Evolutionary conservation across 768 basidiomycete species (phyloP).

Genomic region (Boletus sp.): DNA sequence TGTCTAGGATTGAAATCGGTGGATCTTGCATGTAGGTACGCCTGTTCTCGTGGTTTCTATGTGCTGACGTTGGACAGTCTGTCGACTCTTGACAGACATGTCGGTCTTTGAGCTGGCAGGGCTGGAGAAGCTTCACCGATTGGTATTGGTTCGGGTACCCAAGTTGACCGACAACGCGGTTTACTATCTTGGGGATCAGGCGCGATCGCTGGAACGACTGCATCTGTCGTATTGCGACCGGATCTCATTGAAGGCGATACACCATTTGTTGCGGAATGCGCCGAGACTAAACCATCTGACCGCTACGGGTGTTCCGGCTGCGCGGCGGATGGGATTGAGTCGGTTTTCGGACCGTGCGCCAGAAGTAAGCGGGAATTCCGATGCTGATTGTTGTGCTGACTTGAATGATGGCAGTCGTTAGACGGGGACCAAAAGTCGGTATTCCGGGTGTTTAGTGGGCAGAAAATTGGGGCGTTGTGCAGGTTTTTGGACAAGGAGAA

Average conservation of each 20-base stretch:
- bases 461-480: constrained; percentile 60
- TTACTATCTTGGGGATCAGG: constrained; percentile 74
- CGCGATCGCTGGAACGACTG: constrained; percentile 66
- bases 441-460: constrained; percentile 79
- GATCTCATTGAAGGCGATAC: constrained; percentile 73
- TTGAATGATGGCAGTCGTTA: constrained; percentile 45
- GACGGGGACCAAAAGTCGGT: constrained; percentile 64
- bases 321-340: constrained; percentile 65
- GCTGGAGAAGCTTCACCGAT: constrained; percentile 65
- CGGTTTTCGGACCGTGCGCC: constrained; percentile 78
- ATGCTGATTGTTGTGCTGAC: constrained; percentile 1
- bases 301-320: constrained; percentile 75
- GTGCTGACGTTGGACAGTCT: constrained; percentile 50
- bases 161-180: constrained; percentile 84
- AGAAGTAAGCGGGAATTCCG: constrained; percentile 38
- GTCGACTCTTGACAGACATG: constrained; percentile 81
- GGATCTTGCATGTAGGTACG: constrained; percentile 77
- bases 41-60: constrained; percentile 1
- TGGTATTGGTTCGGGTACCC: constrained; percentile 78
- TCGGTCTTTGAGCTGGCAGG: constrained; percentile 77
- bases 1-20: constrained; percentile 78
- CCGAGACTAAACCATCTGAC: constrained; percentile 69
- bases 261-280: constrained; percentile 62
- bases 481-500: constrained; percentile 73
- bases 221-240: constrained; percentile 87